Evolutionary conservation across 2,329 filamentous ascomycete genomes (phyloP).

Genomic region (Aspergillus chevalieri): DNA sequence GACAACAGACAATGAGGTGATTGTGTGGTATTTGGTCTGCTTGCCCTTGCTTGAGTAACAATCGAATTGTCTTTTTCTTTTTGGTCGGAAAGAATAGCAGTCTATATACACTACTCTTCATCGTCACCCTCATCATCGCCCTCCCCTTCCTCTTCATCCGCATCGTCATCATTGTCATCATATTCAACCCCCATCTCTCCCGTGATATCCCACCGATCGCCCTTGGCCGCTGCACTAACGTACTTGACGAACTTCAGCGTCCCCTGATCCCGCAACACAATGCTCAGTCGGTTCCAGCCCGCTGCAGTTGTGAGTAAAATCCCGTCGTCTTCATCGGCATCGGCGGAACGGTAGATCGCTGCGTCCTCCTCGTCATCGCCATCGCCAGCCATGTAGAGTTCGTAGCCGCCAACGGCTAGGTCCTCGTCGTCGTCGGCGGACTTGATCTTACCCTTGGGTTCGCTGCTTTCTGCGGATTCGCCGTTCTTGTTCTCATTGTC

Average conservation of each 20-base stretch:
- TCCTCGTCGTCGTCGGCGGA: constrained; percentile 22
- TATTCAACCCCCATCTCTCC: constrained; percentile 68
- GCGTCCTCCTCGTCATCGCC: constrained; percentile 53
- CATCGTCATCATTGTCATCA: constrained; percentile 45
- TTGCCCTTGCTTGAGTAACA: neutral
- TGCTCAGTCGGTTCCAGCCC: constrained; percentile 82
- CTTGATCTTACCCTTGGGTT: constrained; percentile 31
- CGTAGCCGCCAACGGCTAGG: constrained; percentile 45
- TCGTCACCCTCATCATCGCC: constrained; percentile 8
- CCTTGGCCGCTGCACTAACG: constrained; percentile 71
- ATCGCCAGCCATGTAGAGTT: constrained; percentile 84
- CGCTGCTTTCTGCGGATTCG: constrained; percentile 20
- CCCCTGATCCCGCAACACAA: constrained; percentile 81
- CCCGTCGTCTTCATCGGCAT: constrained; percentile 64
- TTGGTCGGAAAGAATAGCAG: too few relatives aligned
- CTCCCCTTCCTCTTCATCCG: constrained; percentile 27
- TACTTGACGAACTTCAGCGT: constrained; percentile 95
- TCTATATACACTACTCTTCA: neutral
- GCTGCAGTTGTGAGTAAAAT: constrained; percentile 64
- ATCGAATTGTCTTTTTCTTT: neutral
- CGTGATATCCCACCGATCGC: constrained; percentile 87
- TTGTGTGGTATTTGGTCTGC: too few relatives aligned
- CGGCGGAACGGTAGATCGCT: constrained; percentile 73
- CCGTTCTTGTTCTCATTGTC: constrained; percentile 40
- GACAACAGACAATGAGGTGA: neutral